Evolutionary conservation across 805 yeast species (phyloP), one percentile per base, ranked within the genome.

Genomic region (Komagataella pastoris): DNA sequence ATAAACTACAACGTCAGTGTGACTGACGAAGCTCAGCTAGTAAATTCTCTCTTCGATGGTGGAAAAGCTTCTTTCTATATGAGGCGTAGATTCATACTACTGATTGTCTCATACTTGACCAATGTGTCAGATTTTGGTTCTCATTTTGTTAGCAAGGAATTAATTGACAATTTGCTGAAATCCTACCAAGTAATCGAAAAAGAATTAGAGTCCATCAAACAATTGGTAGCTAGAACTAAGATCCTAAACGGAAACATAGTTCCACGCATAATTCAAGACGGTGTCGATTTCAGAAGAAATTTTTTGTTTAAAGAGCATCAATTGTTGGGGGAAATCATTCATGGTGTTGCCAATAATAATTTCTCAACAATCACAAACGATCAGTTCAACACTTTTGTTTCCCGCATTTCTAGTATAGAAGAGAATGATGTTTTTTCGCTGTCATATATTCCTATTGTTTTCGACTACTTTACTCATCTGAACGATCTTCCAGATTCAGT

Each of bases 81-180:
- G 50, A 75, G 97, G 58, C 74, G 83, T 50, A 84, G 80, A 58
- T 84, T 79, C 55, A 79, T 90, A n/a, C 65, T 91, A 46, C 87
- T 85, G 56, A 80, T 85, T 21, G 71, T 79, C 44, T 65, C 75
- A 3, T 79, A 68, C 55, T 63, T 69, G 17, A 57, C 66, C 53
- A 64, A 62, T 50, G 49, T 43, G 58, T 51, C 6, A 17, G 45
- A 30, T 24, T 23, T 23, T 24, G 50, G 23, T 10, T 12, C 47
- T 19, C 19, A 17, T 14, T 44, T 44, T 19, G 40, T 30, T 8
- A 10, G 14, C 10, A 17, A 21, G 48, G 36, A 14, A 63, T 36
- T 79, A 3, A 68, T 74, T 14, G 66, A 68, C 2, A 73, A 67
- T 30, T 57, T 84, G 1, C 55, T 88, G 30, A 63, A 66, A 46